Conservation (phyloP, 371 early-diverging fungal species). For the Rhizomucor pusillus region DNA sequence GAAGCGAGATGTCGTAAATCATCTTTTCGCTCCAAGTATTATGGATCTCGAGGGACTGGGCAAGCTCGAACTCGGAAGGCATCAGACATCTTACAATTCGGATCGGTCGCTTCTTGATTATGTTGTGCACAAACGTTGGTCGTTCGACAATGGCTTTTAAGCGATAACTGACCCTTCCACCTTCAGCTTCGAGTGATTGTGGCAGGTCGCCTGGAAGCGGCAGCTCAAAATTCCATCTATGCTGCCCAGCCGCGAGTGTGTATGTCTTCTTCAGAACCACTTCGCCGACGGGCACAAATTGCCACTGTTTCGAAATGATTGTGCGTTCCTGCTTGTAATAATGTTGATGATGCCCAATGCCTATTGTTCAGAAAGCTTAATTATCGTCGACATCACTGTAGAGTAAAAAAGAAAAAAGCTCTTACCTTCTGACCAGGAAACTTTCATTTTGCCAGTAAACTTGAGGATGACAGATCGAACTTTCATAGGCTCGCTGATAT, state of each 20-base stretch:
- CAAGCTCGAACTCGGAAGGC: constrained; percentile 32
- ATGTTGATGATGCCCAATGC: constrained; percentile 40
- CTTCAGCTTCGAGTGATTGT: constrained; percentile 39
- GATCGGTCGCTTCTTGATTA: constrained; percentile 26
- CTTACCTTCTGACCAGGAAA: constrained; percentile 47
- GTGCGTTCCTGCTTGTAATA: constrained; percentile 38
- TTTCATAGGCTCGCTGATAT: constrained; percentile 35
- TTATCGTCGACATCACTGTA: background rate
- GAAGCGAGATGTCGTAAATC: constrained; percentile 38
- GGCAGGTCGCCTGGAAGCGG: constrained; percentile 42
- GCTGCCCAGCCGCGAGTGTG: constrained; percentile 30
- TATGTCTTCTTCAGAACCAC: constrained; percentile 17
- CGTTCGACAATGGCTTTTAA: constrained; percentile 41
- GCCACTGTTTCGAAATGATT: constrained; percentile 33
- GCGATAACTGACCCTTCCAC: constrained; percentile 35
- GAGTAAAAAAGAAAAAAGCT: background rate
- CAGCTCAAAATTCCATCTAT: constrained; percentile 37
- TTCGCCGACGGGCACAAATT: constrained; percentile 22
- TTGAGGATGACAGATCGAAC: constrained; percentile 28
- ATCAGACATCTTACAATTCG: constrained; percentile 31
- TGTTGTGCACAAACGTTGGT: constrained; percentile 36
- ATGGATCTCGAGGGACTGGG: constrained; percentile 35
- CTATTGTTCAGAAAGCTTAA: constrained; percentile 5
- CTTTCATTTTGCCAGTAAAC: constrained; percentile 45
- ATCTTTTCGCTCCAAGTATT: constrained; percentile 47